Base-by-base conservation (phyloP, 768 basidiomycete species). In the Boletellus ananas region DNA sequence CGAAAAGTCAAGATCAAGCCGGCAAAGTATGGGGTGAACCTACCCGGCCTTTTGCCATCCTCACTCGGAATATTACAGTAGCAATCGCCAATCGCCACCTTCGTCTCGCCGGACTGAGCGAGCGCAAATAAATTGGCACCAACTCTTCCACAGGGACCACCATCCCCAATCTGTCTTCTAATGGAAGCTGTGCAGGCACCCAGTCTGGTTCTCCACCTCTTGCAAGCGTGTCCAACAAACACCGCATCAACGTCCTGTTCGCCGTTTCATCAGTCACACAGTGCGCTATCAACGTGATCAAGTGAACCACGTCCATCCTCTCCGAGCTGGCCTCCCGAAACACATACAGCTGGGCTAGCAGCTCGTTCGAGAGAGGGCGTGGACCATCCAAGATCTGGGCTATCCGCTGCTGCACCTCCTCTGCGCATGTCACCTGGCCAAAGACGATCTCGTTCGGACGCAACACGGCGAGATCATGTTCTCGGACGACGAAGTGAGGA, bases 211-310 rank as follows among this genome's bases (percentile, higher is more conserved):
- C 27, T 13, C 10, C 41, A 3, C 41, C 47, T 12, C 59, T 51
- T 33, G 46, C 44, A 17, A 84, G 64, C 1, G 70, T 62, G 21
- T 80, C 70, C 43, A 82, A 57, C 43, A 83, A 76, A n/a, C 68
- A 68, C 44, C 73, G 73, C 45, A 74, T 40, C 8, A 81, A 51
- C 0, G 72, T 72, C 12, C 58, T 51, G 50, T 72, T 76, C 14
- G 74, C 68, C 39, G 72, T 72, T 17, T 74, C 78, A 57, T 84
- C 82, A 0, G 75, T 72, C 38, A 83, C 75, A 39, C 66, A 64
- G 57, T 84, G 81, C 0, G 79, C 72, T 16, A 72, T 61, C 34
- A 73, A 57, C 18, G 78, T 58, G 20, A 79, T 43, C 39, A 80
- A 42, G 53, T 82, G 76, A 44, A 74, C 63, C 6, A 49, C 58